Evolutionary conservation across 441 rosid species (phyloP), one percentile per base, ranked within the genome.

Genomic region (Syzygium syzygioides): DNA sequence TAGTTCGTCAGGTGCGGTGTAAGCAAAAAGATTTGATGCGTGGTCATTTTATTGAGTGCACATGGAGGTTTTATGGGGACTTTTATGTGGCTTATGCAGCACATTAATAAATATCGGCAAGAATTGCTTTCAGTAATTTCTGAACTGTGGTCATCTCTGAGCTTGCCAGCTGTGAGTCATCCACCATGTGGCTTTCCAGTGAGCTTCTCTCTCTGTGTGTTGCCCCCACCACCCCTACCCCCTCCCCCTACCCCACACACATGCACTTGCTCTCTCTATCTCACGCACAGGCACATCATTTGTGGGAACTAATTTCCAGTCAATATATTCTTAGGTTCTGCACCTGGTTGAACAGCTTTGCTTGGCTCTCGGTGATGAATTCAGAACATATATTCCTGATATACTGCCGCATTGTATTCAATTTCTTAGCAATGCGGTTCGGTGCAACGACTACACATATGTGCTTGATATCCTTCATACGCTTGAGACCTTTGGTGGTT

Each of bases 301-400:
- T 64, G 71, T 30, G 71, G 37, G 71, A 64, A 64, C 37, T 64
- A 64, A 64, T 64, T 64, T 68, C 79, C 48, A 34, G 79, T 45
- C 79, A 68, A 68, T 18, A 37, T 85, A 23, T n/a, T 55, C 85
- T 87, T 93, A 97, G 99, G 99, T 98, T 91, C 91, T 98, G 93
- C 98, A 98, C 94, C 96, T 98, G 52, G 98, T 98, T 91, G 98
- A 97, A 92, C 99, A 98, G 93, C 99, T 98, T 91, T 97, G 99
- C 93, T 92, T 98, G 93, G 99, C 98, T 90, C 98, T 97, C 87
- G 97, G 97, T 92, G 99, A 98, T 94, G 99, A 96, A 93, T 98
- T 98, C 91, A 94, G 99, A 89, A 95, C 92, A 85, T 95, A 97
- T 93, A 98, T 98, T 93, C 99, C 99, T 86, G 98, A 92, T 91